Evolutionary conservation across 2,329 filamentous ascomycete species (phyloP).

Genomic region (Aquanectria penicillioides): DNA sequence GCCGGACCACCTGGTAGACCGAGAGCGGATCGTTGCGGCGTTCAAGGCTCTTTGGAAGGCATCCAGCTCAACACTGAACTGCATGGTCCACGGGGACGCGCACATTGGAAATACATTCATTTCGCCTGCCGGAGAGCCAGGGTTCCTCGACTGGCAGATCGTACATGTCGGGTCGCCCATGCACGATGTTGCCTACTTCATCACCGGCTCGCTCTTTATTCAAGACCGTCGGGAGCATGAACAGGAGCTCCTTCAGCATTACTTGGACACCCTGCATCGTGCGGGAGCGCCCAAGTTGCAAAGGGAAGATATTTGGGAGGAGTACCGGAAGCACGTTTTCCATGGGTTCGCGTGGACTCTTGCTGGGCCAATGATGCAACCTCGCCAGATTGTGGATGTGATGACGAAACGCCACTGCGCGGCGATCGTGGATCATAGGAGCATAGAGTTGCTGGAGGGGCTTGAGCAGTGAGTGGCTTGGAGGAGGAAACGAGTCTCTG

Average conservation of each 20-base stretch:
- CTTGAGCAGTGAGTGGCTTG: too few species aligned
- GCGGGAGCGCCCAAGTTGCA: neutral
- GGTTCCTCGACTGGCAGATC: conserved; percentile 26
- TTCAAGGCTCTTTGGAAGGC: conserved; percentile 12
- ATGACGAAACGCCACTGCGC: conserved; percentile 21
- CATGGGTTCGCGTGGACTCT: conserved; percentile 29
- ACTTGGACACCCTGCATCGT: neutral
- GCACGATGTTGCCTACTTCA: conserved; percentile 21
- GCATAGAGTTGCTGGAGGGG: conserved; percentile 24
- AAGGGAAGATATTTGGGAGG: conserved; percentile 9
- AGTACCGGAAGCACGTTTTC: conserved; percentile 22
- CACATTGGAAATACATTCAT: conserved; percentile 22
- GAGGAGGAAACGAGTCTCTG: too few species aligned
- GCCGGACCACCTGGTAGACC: neutral
- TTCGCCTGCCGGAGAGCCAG: conserved; percentile 4
- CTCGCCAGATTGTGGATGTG: conserved; percentile 12
- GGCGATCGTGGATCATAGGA: conserved; percentile 26
- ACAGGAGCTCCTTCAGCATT: conserved; percentile 16
- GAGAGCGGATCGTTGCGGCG: neutral
- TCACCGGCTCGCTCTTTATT: neutral
- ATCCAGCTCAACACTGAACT: conserved; percentile 6
- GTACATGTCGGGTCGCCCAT: conserved; percentile 16
- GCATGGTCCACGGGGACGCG: conserved; percentile 15
- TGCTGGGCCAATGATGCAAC: conserved; percentile 26
- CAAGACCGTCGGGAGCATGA: conserved; percentile 18